These are phyloP conservation scores for Pochonia chlamydosporia DNA, from an alignment of 2,329 filamentous ascomycete species.

Conservation along the genomic window DNA sequence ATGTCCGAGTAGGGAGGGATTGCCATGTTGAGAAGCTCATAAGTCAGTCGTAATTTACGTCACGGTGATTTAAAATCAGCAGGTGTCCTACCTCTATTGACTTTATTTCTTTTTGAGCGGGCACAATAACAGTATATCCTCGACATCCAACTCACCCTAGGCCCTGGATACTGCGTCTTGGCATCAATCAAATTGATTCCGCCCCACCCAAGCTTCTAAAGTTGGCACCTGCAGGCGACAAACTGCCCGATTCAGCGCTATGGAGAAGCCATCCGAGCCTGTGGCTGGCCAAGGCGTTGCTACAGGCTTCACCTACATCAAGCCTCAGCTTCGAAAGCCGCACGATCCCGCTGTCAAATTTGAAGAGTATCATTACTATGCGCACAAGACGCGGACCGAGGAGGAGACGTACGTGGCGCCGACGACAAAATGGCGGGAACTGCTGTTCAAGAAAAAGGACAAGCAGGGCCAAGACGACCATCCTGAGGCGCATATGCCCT, in stretches of 20 bases:
- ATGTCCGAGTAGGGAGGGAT: too few species aligned
- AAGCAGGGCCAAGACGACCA: neutral
- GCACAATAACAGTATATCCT: too few species aligned
- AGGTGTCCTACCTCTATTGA: too few species aligned
- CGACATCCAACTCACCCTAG: too few species aligned
- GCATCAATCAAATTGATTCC: too few species aligned
- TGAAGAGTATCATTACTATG: constrained; percentile 22
- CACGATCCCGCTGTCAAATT: constrained; percentile 18
- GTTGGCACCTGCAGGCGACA: too few species aligned
- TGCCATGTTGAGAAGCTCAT: too few species aligned
- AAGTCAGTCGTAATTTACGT: too few species aligned
- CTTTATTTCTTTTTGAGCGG: too few species aligned
- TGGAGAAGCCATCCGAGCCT: neutral
- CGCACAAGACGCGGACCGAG: constrained; percentile 17
- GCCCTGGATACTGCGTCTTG: too few species aligned
- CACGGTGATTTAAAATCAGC: too few species aligned
- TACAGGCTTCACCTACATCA: neutral
- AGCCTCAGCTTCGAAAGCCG: constrained; percentile 9
- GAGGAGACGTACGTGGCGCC: constrained; percentile 9
- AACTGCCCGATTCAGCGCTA: neutral
- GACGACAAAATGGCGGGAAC: constrained; percentile 7
- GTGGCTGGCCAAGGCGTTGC: neutral
- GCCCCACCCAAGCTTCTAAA: neutral
- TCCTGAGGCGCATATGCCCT: neutral
- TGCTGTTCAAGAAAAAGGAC: constrained; percentile 2